Evolutionary conservation across 345 rosid species (phyloP), one percentile per base, ranked within the genome.

Genomic region (Eucalyptus cloeziana): DNA sequence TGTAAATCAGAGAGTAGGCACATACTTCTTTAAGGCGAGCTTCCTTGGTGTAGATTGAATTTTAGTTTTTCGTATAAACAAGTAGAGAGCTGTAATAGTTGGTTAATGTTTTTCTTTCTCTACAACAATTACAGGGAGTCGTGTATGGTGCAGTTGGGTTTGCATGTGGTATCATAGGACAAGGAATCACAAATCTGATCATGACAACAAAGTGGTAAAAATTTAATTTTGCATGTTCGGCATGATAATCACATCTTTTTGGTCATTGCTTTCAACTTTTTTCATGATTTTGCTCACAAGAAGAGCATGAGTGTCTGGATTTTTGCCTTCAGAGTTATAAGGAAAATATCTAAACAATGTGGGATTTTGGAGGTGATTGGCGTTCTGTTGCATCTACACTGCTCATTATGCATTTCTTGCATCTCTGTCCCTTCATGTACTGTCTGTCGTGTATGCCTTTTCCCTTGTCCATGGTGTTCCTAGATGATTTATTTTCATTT

Each of bases 131-230:
- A 47, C 95, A 97, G 99, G 98, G 99, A 85, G 80, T 96, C 86
- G 87, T 98, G 88, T 98, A 98, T 54, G 99, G 96, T 89, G 91
- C 96, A 37, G 97, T 97, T 90, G 99, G 99, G 25, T 97, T 98
- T 93, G 99, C 91, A 85, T 98, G 99, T 90, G 99, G 99, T 56
- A 91, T 98, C 44, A 89, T 97, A 81, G 99, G 99, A 89, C 99
- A 98, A 93, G 99, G 98, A 87, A 95, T 96, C 22, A 99, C 99
- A 15, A 98, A 98, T 92, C 58, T 96, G 54, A 97, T 98, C 81
- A 97, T 97, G 99, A 96, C 95, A 87, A 99, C 99, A 7, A 97
- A 97, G 90, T 90, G 99, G 99, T 96, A 93, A 49, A 88, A 44
- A 52, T 86, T 60, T 88, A 49, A 85, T 33, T 90, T 37, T 85